Percentiles rank a stretch among this genome's conserved stretches.
Evolutionary conservation across 1,284 basidiomycete genomes (phyloP).

Genomic region (Trametes hirsuta): DNA sequence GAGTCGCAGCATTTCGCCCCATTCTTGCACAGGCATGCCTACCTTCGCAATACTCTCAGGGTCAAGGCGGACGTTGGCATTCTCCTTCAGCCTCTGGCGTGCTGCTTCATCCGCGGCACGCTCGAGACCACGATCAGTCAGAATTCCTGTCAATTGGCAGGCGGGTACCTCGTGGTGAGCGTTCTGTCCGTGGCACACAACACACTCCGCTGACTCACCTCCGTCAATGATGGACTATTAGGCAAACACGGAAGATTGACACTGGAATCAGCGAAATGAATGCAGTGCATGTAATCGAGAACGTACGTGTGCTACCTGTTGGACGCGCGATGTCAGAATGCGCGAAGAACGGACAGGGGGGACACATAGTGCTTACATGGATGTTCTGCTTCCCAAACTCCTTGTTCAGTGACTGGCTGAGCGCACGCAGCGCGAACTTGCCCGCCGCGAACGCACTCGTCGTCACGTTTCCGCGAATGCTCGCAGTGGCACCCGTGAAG

Average conservation of each 20-base stretch:
- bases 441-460: slow-evolving; percentile 73
- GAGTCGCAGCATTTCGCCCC: not conserved
- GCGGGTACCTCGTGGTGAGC: not conserved
- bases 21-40: slow-evolving; percentile 16
- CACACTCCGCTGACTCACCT: slow-evolving; percentile 21
- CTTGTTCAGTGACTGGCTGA: slow-evolving; percentile 77
- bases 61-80: slow-evolving; percentile 51
- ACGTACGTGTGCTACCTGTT: slow-evolving; percentile 68
- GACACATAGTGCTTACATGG: slow-evolving; percentile 50
- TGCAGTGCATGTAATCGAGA: not conserved
- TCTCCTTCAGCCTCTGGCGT: slow-evolving; percentile 47
- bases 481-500: slow-evolving; percentile 80
- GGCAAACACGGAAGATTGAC: not conserved
- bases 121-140: slow-evolving; percentile 46
- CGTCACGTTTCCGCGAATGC: slow-evolving; percentile 61
- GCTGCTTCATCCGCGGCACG: slow-evolving; percentile 23
- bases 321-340: not conserved
- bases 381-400: slow-evolving; percentile 83
- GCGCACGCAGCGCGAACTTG: slow-evolving; percentile 67
- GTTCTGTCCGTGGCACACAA: too few relatives aligned
- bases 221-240: slow-evolving; percentile 45
- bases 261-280: not conserved
- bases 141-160: slow-evolving; percentile 39
- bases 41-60: slow-evolving; percentile 72
- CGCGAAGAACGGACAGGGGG: not conserved